These are phyloP conservation scores for Edaphochlamys debaryana DNA, from an alignment of 139 green algal genomes.

Conservation along the genomic window DNA sequence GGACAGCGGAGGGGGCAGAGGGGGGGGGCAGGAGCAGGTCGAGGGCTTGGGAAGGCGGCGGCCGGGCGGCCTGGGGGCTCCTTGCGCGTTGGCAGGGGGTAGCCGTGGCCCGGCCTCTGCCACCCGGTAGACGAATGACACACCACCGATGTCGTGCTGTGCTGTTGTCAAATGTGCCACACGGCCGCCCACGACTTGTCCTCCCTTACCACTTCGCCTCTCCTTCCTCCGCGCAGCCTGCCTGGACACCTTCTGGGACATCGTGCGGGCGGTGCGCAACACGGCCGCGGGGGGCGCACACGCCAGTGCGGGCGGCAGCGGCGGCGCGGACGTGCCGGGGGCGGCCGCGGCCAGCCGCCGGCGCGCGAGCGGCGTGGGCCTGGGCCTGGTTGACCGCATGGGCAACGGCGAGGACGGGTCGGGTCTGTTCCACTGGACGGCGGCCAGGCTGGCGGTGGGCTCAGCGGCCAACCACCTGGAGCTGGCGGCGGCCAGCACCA, in stretches of 20 bases:
- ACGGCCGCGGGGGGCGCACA: no score
- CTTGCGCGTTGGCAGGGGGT: no score
- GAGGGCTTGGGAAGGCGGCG: neutral
- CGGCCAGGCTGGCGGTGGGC: constrained; percentile 1
- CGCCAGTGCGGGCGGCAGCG: neutral
- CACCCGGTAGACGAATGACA: no score
- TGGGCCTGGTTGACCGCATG: neutral
- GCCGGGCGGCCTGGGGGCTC: no score
- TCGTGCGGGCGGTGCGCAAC: neutral
- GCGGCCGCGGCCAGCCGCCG: neutral
- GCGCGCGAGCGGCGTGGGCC: neutral
- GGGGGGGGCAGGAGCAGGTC: neutral
- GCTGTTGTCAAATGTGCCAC: no score
- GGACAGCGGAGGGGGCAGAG: neutral
- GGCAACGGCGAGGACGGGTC: neutral
- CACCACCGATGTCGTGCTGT: no score
- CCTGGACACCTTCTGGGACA: constrained; percentile 17
- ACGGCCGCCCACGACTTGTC: no score
- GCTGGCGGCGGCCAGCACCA: constrained; percentile 30
- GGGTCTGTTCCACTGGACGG: constrained; percentile 40
- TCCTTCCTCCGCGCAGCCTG: no score
- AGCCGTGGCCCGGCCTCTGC: no score
- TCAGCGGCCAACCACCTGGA: constrained; percentile 52
- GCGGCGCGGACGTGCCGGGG: neutral
- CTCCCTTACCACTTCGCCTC: no score